These are phyloP conservation scores for Colletotrichum magnum DNA, from an alignment of 2,329 filamentous ascomycete species.

Conservation along the genomic window DNA sequence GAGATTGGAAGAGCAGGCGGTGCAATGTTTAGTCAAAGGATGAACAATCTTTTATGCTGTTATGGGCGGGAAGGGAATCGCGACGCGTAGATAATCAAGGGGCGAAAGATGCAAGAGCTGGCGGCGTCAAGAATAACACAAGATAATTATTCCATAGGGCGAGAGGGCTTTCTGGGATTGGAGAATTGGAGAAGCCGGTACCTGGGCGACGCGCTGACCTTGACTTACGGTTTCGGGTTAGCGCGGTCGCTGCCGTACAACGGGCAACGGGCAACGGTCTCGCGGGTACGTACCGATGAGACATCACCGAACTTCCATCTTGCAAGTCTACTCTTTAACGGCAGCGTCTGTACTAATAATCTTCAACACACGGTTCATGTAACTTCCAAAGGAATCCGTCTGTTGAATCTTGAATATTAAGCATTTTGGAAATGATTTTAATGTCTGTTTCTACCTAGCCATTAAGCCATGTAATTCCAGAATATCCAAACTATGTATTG, in stretches of 20 bases:
- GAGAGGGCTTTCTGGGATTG: slow-evolving; percentile 25
- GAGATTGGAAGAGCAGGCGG: slow-evolving; percentile 17
- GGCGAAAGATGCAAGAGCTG: slow-evolving; percentile 17
- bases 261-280: slow-evolving; percentile 12
- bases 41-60: slow-evolving; percentile 1
- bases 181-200: slow-evolving; percentile 35
- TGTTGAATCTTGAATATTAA: too few relatives aligned
- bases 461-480: too few relatives aligned
- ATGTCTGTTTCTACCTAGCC: too few relatives aligned
- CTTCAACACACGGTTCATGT: too few relatives aligned
- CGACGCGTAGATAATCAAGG: slow-evolving; percentile 25
- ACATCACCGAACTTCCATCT: neutral
- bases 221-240: slow-evolving; percentile 27
- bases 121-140: slow-evolving; percentile 31
- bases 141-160: slow-evolving; percentile 29
- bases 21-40: slow-evolving; percentile 6
- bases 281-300: slow-evolving; percentile 14
- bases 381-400: too few relatives aligned
- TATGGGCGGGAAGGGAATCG: slow-evolving; percentile 13
- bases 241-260: slow-evolving; percentile 37
- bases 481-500: too few relatives aligned
- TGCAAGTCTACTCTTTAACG: neutral
- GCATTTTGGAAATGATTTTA: too few relatives aligned
- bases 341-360: too few relatives aligned
- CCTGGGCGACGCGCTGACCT: slow-evolving; percentile 38